Evolutionary conservation across 176 grass and related monocot species (phyloP).

Genomic region (Carex myosuroides): DNA sequence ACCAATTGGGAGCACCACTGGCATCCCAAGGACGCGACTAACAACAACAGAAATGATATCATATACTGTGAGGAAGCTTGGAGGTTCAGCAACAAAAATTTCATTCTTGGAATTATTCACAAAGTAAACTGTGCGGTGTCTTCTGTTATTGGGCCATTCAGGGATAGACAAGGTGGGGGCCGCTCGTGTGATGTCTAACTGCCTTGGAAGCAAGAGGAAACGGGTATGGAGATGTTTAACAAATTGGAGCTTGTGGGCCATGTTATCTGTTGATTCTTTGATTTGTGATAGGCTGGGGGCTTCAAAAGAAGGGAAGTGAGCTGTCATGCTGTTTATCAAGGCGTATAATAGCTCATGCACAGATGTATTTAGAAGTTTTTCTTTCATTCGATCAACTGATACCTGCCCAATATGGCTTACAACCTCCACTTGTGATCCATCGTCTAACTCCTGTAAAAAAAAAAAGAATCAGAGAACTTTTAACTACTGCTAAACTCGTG

Average conservation of each 20-base stretch:
- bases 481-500: not conserved
- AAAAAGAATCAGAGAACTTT: not conserved
- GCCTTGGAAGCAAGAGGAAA: slow-evolving; percentile 64
- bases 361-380: slow-evolving; percentile 62
- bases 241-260: slow-evolving; percentile 64
- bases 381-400: slow-evolving; percentile 45
- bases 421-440: slow-evolving; percentile 40
- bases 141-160: slow-evolving; percentile 67
- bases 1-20: slow-evolving; percentile 61
- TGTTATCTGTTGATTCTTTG: slow-evolving; percentile 46
- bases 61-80: slow-evolving; percentile 79
- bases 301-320: slow-evolving; percentile 83
- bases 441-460: slow-evolving; percentile 73
- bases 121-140: slow-evolving; percentile 66
- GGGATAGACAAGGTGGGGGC: slow-evolving; percentile 35
- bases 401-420: slow-evolving; percentile 64
- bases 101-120: slow-evolving; percentile 50
- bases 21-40: slow-evolving; percentile 59
- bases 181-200: slow-evolving; percentile 59
- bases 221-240: slow-evolving; percentile 63
- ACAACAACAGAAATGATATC: slow-evolving; percentile 64
- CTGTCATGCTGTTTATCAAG: slow-evolving; percentile 52
- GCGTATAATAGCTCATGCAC: slow-evolving; percentile 55
- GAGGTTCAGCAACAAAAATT: slow-evolving; percentile 79
- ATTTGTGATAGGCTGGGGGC: slow-evolving; percentile 47